These are phyloP conservation scores for Aspergillus ustus DNA, from an alignment of 2,329 filamentous ascomycete species.

Conservation along the genomic window DNA sequence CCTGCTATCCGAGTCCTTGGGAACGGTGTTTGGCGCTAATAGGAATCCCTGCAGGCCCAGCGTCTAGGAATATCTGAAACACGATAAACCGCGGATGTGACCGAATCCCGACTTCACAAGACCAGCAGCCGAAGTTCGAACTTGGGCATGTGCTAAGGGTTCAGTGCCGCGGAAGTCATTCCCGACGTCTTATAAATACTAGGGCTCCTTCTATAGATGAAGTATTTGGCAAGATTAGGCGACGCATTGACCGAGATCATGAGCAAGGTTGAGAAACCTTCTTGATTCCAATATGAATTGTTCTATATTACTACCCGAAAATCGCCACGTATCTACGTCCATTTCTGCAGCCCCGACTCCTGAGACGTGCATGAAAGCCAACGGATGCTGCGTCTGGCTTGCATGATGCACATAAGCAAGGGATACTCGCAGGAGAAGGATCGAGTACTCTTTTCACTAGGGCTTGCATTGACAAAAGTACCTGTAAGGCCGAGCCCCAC, in stretches of 20 bases:
- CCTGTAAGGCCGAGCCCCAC: background rate
- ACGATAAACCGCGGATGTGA: background rate
- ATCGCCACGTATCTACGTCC: background rate
- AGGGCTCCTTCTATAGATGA: background rate
- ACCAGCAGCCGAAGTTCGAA: background rate
- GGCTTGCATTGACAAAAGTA: background rate
- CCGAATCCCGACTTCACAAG: background rate
- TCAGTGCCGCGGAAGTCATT: background rate
- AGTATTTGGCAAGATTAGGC: background rate
- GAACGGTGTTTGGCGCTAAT: background rate
- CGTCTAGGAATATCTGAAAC: background rate
- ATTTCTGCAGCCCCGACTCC: constrained; percentile 2
- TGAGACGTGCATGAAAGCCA: constrained; percentile 8
- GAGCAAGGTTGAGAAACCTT: background rate
- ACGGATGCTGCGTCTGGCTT: background rate
- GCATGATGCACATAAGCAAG: background rate
- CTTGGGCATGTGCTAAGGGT: background rate
- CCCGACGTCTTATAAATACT: background rate
- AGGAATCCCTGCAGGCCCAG: background rate
- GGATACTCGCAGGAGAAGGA: background rate
- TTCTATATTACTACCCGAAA: background rate
- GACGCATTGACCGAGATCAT: background rate
- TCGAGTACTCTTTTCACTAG: background rate
- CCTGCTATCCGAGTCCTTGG: too few relatives aligned
- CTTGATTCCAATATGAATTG: background rate